Evolutionary conservation across 192 early-diverging fungal species (phyloP).

Genomic region (Rhizophlyctis rosea): DNA sequence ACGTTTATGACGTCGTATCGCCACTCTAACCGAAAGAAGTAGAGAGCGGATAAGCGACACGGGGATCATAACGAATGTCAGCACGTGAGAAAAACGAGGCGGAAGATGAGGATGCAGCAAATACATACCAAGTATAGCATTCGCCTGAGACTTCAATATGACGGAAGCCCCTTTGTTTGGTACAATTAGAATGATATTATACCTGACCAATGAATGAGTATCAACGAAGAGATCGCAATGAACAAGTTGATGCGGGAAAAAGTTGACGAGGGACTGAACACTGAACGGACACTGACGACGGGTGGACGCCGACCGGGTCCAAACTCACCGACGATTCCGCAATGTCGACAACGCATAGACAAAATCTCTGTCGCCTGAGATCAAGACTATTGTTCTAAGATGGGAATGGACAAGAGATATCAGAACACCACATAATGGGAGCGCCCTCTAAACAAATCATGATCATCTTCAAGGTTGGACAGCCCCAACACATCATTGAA

Average conservation of each 20-base stretch:
- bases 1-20: not conserved
- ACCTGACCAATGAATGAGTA: not conserved
- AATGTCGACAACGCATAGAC: slow-evolving; percentile 2
- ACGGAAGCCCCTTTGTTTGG: not conserved
- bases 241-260: not conserved
- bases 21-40: slow-evolving; percentile 1
- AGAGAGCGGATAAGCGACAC: too few species aligned
- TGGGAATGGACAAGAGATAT: not conserved
- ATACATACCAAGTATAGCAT: not conserved
- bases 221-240: not conserved
- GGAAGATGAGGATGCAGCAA: too few species aligned
- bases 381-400: slow-evolving; percentile 4
- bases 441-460: too few species aligned
- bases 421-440: too few species aligned
- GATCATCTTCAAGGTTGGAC: too few species aligned
- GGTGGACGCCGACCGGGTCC: not conserved
- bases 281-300: not conserved
- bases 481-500: too few species aligned
- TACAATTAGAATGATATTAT: slow-evolving; percentile 7
- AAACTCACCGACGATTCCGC: not conserved
- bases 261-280: not conserved
- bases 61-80: too few species aligned
- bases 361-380: slow-evolving; percentile 13
- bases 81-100: too few species aligned
- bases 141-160: not conserved